Evolutionary conservation across 2,329 filamentous ascomycete genomes (phyloP).

Genomic region (Escovopsis weberi): DNA sequence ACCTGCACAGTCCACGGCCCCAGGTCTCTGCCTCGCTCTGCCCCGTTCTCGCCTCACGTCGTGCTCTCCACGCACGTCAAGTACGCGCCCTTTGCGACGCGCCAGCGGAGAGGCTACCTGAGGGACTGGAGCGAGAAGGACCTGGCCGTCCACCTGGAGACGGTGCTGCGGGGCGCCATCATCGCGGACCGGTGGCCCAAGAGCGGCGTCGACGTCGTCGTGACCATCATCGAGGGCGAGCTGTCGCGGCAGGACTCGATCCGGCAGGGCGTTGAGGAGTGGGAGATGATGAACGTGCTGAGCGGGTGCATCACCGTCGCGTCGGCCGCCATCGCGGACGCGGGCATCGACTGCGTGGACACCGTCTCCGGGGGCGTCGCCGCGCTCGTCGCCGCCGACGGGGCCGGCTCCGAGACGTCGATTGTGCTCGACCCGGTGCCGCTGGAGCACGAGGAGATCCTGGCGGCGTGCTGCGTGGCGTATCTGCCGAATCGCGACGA

Average conservation of each 20-base stretch:
- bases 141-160: slow-evolving; percentile 80
- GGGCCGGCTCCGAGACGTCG: slow-evolving; percentile 14
- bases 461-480: slow-evolving; percentile 77
- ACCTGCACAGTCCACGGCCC: slow-evolving; percentile 90
- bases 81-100: slow-evolving; percentile 86
- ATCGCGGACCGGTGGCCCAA: slow-evolving; percentile 98
- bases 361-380: slow-evolving; percentile 80
- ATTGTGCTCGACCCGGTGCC: slow-evolving; percentile 71
- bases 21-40: slow-evolving; percentile 74
- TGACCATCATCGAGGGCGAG: slow-evolving; percentile 87
- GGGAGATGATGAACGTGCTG: slow-evolving; percentile 84
- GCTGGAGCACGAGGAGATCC: slow-evolving; percentile 60
- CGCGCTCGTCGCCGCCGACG: slow-evolving; percentile 44
- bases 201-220: slow-evolving; percentile 86
- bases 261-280: slow-evolving; percentile 45
- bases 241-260: slow-evolving; percentile 48
- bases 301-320: slow-evolving; percentile 88
- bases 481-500: slow-evolving; percentile 82
- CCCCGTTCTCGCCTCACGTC: slow-evolving; percentile 83
- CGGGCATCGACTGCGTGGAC: slow-evolving; percentile 91
- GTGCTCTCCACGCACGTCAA: slow-evolving; percentile 89
- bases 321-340: slow-evolving; percentile 83
- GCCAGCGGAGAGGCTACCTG: slow-evolving; percentile 68
- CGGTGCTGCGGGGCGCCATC: slow-evolving; percentile 73
- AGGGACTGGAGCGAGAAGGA: slow-evolving; percentile 79